Evolutionary conservation across 202 grass and related monocot genomes (phyloP), one percentile per base, ranked within the genome.

Genomic region (Cymbopogon flexuosus): DNA sequence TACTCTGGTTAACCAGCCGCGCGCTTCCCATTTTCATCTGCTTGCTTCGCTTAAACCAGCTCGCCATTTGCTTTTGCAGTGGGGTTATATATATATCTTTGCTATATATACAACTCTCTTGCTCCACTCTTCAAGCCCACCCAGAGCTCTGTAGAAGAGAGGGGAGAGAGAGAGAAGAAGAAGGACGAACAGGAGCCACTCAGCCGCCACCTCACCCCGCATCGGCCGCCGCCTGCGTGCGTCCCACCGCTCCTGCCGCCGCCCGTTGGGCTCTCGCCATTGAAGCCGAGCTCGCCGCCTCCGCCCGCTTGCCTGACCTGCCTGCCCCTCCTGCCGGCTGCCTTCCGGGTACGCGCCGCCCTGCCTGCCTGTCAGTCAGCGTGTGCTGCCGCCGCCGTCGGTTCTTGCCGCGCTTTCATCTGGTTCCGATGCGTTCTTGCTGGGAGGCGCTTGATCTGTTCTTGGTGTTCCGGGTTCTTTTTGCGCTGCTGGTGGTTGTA

Each of bases 41-140:
- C 75, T 33, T 60, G 11, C 52, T 46, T 65, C 1, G 75, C 81
- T 63, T 62, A 69, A 31, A 31, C 69, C 29, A 2, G 67, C 74
- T 78, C 58, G n/a, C 11, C 27, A 62, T 68, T 19, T 12, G 75
- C 15, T 51, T 69, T 69, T 40, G 34, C 49, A 37, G 61, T 21
- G 34, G 47, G 47, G 27, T 11, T 23, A 1, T 18, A 37, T 51
- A 39, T 65, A 37, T 51, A 39, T 65, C 42, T 34, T 14, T 6
- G 52, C 45, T 72, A 43, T 89, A 89, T 82, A 89, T 72, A 62
- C 22, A 78, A 73, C 37, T 18, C 57, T 41, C n/a, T 66, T 3
- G 3, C 67, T 22, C 74, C 16, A 2, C 70, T 24, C 70, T 29
- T 21, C 40, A 11, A 43, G 66, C 66, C 12, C 21, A 24, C 68